Evolutionary conservation across 192 early-diverging fungal species (phyloP).

Genomic region (Coemansia sp.): DNA sequence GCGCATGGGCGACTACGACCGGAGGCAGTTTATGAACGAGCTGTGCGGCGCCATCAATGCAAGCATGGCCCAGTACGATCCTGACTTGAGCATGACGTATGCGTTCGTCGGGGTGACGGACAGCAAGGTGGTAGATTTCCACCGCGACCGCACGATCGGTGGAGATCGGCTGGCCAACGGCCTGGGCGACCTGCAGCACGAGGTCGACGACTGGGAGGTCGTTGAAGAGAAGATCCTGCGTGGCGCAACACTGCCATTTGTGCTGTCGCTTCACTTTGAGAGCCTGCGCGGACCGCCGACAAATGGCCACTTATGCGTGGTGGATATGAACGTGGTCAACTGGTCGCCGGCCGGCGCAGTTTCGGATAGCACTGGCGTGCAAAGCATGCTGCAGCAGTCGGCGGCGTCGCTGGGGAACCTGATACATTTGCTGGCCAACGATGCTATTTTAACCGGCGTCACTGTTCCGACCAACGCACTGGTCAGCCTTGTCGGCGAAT

Average conservation of each 20-base stretch:
- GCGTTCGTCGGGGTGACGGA: slow-evolving; percentile 48
- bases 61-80: slow-evolving; percentile 35
- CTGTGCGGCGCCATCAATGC: slow-evolving; percentile 26
- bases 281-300: slow-evolving; percentile 34
- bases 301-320: slow-evolving; percentile 42
- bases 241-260: slow-evolving; percentile 44
- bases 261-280: slow-evolving; percentile 48
- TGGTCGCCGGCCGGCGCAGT: slow-evolving; percentile 23
- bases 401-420: slow-evolving; percentile 20
- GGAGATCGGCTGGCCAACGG: slow-evolving; percentile 20
- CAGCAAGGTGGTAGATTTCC: slow-evolving; percentile 39
- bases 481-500: slow-evolving; percentile 29
- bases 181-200: slow-evolving; percentile 41
- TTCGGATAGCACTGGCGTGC: background rate
- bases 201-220: slow-evolving; percentile 48
- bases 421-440: slow-evolving; percentile 37
- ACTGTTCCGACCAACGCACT: slow-evolving; percentile 33
- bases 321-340: slow-evolving; percentile 33
- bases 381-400: slow-evolving; percentile 28
- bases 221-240: slow-evolving; percentile 32
- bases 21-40: slow-evolving; percentile 25
- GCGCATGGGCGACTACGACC: slow-evolving; percentile 38
- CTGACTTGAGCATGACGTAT: slow-evolving; percentile 51
- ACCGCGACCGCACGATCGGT: slow-evolving; percentile 31
- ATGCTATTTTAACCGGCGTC: slow-evolving; percentile 28